Conservation (phyloP, 306 rosid genomes). For the Prunus mongolica region DNA sequence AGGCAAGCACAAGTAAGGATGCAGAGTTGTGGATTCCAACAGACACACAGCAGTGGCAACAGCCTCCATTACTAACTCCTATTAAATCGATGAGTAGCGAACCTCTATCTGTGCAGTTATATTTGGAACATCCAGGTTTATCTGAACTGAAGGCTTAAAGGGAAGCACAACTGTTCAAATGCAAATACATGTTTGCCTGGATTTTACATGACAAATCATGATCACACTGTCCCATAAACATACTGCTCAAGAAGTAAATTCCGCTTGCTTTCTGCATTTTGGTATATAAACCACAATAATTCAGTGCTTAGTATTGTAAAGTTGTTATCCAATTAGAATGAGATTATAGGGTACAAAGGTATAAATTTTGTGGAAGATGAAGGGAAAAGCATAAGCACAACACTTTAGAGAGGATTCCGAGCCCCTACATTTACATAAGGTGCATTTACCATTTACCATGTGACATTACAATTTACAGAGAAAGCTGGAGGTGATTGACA, state of each 20-base stretch:
- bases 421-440: too few relatives aligned
- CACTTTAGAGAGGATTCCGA: not conserved
- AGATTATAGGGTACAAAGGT: not conserved
- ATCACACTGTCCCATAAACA: too few relatives aligned
- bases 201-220: too few relatives aligned
- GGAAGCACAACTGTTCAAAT: not conserved
- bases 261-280: not conserved
- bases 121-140: conserved; percentile 73
- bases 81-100: conserved; percentile 66
- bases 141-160: conserved; percentile 45
- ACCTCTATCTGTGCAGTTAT: conserved; percentile 70
- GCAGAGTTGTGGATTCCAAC: conserved; percentile 71
- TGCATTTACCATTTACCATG: too few relatives aligned
- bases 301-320: not conserved
- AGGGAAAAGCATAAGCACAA: not conserved
- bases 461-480: not conserved
- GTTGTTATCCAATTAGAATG: not conserved
- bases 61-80: conserved; percentile 67
- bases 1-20: conserved; percentile 37
- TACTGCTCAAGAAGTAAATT: too few relatives aligned
- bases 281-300: not conserved
- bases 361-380: not conserved
- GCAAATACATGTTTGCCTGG: not conserved
- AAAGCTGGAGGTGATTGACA: not conserved
- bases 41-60: conserved; percentile 79